These are phyloP conservation scores for Ustulina deusta DNA, from an alignment of 2,329 filamentous ascomycete species.

Conservation along the genomic window DNA sequence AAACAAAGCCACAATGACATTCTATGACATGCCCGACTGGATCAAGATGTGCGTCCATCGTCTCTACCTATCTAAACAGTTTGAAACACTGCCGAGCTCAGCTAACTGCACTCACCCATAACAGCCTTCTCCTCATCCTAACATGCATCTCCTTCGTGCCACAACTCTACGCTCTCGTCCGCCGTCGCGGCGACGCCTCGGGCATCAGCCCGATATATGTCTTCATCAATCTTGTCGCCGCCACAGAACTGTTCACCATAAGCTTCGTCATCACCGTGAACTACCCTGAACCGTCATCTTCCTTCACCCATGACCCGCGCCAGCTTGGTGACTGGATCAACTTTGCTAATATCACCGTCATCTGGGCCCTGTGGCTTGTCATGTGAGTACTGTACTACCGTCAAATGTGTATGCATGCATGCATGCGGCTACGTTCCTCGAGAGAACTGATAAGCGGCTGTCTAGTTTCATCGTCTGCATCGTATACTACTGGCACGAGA, in stretches of 20 bases:
- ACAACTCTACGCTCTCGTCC: not conserved
- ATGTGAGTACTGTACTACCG: not conserved
- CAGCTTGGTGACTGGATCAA: conserved; percentile 2
- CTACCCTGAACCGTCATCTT: too few species aligned
- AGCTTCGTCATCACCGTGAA: not conserved
- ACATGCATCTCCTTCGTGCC: conserved; percentile 5
- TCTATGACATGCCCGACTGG: not conserved
- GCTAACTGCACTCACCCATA: not conserved
- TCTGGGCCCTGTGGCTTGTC: conserved; percentile 6
- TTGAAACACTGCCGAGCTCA: not conserved
- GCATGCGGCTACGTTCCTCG: not conserved
- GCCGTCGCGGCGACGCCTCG: not conserved
- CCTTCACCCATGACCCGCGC: not conserved
- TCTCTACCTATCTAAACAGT: not conserved
- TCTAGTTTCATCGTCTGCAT: not conserved
- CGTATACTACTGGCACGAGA: not conserved
- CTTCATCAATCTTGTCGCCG: not conserved
- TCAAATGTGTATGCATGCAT: not conserved
- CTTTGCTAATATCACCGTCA: not conserved
- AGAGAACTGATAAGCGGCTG: not conserved
- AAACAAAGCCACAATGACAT: not conserved
- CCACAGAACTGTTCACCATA: not conserved
- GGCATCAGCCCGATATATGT: conserved; percentile 2
- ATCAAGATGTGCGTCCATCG: not conserved
- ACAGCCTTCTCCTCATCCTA: conserved; percentile 2